Conservation (phyloP, 108 stramenopile genomes). For the Skeletonema marinoi region DNA sequence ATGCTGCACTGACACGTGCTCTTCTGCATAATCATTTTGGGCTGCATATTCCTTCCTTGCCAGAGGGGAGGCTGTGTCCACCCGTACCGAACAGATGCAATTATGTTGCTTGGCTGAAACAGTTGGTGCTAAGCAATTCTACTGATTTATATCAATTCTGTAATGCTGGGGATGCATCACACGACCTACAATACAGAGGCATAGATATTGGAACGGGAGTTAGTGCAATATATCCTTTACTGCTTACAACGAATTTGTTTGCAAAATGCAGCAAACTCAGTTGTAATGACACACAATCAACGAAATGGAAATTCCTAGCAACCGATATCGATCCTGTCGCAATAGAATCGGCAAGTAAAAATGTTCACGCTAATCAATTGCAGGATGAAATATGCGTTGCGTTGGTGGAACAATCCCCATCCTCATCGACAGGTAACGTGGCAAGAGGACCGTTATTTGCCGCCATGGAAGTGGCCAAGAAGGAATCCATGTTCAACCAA, state of each 20-base stretch:
- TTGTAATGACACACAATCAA: not conserved
- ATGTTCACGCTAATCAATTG: slow-evolving; percentile 76
- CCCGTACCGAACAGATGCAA: slow-evolving; percentile 93
- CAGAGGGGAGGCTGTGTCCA: slow-evolving; percentile 80
- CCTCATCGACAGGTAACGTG: not conserved
- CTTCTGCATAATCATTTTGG: slow-evolving; percentile 73
- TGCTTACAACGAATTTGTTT: slow-evolving; percentile 47
- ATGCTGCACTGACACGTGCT: slow-evolving; percentile 76
- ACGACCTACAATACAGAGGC: slow-evolving; percentile 31
- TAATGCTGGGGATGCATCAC: not conserved
- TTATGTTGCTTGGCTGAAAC: slow-evolving; percentile 84
- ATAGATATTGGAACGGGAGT: slow-evolving; percentile 93
- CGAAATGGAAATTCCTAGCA: slow-evolving; percentile 65
- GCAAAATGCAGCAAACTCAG: not conserved
- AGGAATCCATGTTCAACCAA: not conserved
- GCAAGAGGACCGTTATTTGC: slow-evolving; percentile 26
- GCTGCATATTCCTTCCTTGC: slow-evolving; percentile 67
- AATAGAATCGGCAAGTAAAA: slow-evolving; percentile 63
- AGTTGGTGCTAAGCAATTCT: slow-evolving; percentile 51
- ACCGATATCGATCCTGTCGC: slow-evolving; percentile 90
- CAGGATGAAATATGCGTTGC: slow-evolving; percentile 50
- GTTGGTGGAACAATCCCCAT: slow-evolving; percentile 34
- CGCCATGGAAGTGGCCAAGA: slow-evolving; percentile 31
- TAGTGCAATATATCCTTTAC: slow-evolving; percentile 85
- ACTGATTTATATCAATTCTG: slow-evolving; percentile 19